phyloP scores from a whole-genome alignment of 1,284 basidiomycete genomes.

The Heterobasidion occidentale region DNA sequence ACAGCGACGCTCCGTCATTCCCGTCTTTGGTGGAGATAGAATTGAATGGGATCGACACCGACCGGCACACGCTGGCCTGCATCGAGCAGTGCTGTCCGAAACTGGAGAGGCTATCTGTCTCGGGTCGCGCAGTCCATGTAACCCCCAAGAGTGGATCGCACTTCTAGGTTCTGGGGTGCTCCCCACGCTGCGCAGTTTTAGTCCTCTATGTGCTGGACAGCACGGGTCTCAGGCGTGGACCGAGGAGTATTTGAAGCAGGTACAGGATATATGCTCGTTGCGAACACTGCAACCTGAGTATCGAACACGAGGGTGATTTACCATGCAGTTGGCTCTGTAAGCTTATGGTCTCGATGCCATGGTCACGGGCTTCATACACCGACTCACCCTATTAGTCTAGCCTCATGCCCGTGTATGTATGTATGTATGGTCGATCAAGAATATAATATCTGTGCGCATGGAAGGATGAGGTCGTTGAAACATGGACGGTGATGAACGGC shows the following conservation, averaged over 20 bases:
- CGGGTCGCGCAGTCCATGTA: not conserved
- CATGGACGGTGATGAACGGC: no score
- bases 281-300: not conserved
- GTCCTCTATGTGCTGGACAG: not conserved
- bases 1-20: not conserved
- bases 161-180: not conserved
- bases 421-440: no score
- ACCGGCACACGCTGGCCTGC: not conserved
- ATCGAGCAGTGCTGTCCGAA: not conserved
- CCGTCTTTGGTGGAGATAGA: not conserved
- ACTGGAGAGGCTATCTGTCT: not conserved
- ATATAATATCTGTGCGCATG: no score
- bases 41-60: not conserved
- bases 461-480: no score
- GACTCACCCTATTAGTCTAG: no score
- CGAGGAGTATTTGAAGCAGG: not conserved
- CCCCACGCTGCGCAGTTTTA: not conserved
- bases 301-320: not conserved
- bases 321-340: not conserved
- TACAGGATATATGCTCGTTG: not conserved
- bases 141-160: not conserved
- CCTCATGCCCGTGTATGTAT: no score
- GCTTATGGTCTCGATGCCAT: not conserved
- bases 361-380: no score
- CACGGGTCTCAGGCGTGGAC: not conserved